Evolutionary conservation across 805 yeast genomes (phyloP).

Genomic region (Kazachstania bromeliacearum): DNA sequence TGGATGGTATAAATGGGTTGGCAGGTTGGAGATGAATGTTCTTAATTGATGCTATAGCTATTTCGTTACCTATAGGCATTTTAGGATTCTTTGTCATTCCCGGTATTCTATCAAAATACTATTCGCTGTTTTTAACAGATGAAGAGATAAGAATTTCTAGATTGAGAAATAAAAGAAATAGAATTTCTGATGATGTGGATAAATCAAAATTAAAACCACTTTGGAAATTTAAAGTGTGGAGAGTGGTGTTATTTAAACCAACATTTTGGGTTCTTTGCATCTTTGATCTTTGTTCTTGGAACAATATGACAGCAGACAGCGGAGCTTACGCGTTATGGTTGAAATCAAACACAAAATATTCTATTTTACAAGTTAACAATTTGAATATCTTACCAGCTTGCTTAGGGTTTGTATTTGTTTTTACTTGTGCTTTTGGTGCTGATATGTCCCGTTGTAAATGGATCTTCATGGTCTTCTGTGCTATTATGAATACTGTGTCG

Average conservation of each 20-base stretch:
- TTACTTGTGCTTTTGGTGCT: conserved; percentile 39
- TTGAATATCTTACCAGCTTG: conserved; percentile 50
- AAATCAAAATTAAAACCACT: conserved; percentile 21
- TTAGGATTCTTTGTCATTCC: conserved; percentile 42
- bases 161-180: conserved; percentile 30
- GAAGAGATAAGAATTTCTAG: conserved; percentile 51
- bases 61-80: conserved; percentile 41
- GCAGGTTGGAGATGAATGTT: conserved; percentile 64
- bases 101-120: conserved; percentile 53
- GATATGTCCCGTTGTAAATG: conserved; percentile 43
- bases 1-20: conserved; percentile 38
- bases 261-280: conserved; percentile 47
- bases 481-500: conserved; percentile 44
- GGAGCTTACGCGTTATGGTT: conserved; percentile 60
- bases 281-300: conserved; percentile 53
- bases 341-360: conserved; percentile 37
- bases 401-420: conserved; percentile 44
- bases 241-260: conserved; percentile 41
- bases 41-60: conserved; percentile 49
- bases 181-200: conserved; percentile 25
- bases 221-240: conserved; percentile 41
- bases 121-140: conserved; percentile 45
- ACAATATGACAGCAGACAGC: conserved; percentile 46
- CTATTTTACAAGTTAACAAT: conserved; percentile 38
- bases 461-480: conserved; percentile 43